Conservation (phyloP, 179 eudicot genomes). For the Dionaea muscipula region DNA sequence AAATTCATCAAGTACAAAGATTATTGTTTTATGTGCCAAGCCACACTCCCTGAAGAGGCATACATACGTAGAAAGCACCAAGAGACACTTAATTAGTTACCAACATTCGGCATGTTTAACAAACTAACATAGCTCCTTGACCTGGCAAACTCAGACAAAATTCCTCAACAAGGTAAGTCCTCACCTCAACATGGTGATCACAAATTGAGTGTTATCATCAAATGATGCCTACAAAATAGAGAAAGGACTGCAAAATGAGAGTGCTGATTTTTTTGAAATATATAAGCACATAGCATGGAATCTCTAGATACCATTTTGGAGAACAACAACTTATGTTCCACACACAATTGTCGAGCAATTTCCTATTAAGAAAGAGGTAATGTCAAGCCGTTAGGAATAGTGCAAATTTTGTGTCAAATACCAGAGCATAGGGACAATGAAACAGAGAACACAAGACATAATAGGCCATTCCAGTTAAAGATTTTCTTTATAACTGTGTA, state of each 20-base stretch:
- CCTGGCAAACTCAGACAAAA: conserved; percentile 1
- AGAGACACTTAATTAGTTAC: background rate
- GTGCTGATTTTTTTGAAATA: background rate
- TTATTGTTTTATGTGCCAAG: conserved; percentile 81
- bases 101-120: background rate
- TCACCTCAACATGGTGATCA: conserved; percentile 77
- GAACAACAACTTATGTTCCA: conserved; percentile 58
- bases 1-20: conserved; percentile 83
- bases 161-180: conserved; percentile 7
- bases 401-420: conserved; percentile 2
- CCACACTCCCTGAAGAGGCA: conserved; percentile 70
- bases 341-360: conserved; percentile 75
- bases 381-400: conserved; percentile 4
- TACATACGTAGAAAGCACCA: conserved; percentile 3
- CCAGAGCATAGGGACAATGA: background rate
- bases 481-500: too few species aligned
- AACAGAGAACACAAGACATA: background rate
- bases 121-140: background rate
- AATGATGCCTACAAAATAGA: conserved; percentile 57
- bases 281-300: conserved; percentile 3
- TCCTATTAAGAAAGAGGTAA: conserved; percentile 35
- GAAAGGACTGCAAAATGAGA: conserved; percentile 7
- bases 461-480: background rate
- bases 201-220: conserved; percentile 83
- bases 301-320: conserved; percentile 64